phyloP scores from a whole-genome alignment of 208 protist species.

The Acanthamoeba pearcei region DNA sequence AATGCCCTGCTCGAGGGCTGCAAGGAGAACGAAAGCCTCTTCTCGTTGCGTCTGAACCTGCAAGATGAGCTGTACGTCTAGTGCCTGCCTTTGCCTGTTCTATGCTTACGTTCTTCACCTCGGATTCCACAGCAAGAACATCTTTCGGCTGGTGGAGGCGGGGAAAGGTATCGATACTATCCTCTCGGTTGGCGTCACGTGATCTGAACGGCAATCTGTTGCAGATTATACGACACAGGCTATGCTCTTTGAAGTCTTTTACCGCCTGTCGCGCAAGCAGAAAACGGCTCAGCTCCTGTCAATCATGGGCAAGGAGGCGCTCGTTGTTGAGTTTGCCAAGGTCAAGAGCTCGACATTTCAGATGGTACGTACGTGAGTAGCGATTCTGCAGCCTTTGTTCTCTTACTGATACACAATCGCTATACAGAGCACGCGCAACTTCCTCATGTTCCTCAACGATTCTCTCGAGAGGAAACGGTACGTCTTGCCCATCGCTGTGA shows the following conservation, averaged over 20 bases:
- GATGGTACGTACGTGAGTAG: neutral
- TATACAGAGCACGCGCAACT: neutral
- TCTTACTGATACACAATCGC: neutral
- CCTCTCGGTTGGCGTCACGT: neutral
- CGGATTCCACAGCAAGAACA: neutral
- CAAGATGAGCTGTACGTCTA: neutral
- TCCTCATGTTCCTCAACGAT: neutral
- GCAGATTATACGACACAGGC: conserved; percentile 41
- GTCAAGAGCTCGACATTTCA: conserved; percentile 6
- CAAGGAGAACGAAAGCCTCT: neutral
- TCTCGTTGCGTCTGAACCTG: neutral
- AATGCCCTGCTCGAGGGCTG: neutral
- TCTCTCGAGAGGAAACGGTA: neutral
- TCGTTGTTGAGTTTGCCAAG: neutral
- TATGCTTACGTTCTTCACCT: neutral
- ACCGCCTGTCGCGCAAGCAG: neutral
- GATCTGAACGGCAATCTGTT: neutral
- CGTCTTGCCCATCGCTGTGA: neutral
- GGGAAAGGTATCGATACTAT: neutral
- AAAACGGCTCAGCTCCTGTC: neutral
- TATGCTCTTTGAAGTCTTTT: conserved; percentile 51
- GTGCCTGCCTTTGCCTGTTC: neutral
- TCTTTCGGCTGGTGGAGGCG: neutral
- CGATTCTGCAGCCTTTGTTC: neutral
- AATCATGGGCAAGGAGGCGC: neutral